phyloP scores from a whole-genome alignment of 192 early-diverging fungal species.

The Linnemannia zychae region DNA sequence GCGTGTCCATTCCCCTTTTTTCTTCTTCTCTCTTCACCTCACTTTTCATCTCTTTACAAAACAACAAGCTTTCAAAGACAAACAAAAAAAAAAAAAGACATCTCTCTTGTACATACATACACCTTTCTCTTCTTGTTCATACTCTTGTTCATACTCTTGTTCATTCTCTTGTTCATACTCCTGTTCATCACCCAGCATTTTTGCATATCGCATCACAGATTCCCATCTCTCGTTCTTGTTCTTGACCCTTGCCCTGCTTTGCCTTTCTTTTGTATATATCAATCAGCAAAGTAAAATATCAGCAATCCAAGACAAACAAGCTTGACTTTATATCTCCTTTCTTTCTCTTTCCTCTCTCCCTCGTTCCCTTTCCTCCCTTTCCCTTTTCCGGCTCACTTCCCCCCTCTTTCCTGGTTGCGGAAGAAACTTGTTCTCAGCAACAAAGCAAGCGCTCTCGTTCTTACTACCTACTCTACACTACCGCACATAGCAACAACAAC shows the following conservation, averaged over 20 bases:
- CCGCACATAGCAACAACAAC: too few species aligned
- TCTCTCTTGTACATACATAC: constrained; percentile 6
- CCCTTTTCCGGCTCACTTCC: background rate
- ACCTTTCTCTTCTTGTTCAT: background rate
- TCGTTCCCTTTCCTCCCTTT: background rate
- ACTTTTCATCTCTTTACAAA: constrained; percentile 4
- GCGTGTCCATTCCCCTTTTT: background rate
- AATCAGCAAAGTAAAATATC: background rate
- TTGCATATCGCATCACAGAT: background rate
- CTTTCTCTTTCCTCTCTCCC: background rate
- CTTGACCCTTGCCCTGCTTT: background rate
- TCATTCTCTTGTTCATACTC: background rate
- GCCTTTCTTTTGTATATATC: background rate
- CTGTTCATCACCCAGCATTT: background rate
- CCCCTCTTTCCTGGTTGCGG: background rate
- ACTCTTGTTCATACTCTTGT: background rate
- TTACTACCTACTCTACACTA: background rate
- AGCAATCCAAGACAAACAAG: background rate
- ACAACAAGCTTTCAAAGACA: background rate
- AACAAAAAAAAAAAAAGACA: background rate
- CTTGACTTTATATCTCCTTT: constrained; percentile 3
- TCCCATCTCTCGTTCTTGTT: background rate
- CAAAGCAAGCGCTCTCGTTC: background rate
- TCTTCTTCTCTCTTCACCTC: background rate
- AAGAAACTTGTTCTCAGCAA: background rate